Conservation (phyloP, 2,329 filamentous ascomycete genomes). For the Colletotrichum truncatum region DNA sequence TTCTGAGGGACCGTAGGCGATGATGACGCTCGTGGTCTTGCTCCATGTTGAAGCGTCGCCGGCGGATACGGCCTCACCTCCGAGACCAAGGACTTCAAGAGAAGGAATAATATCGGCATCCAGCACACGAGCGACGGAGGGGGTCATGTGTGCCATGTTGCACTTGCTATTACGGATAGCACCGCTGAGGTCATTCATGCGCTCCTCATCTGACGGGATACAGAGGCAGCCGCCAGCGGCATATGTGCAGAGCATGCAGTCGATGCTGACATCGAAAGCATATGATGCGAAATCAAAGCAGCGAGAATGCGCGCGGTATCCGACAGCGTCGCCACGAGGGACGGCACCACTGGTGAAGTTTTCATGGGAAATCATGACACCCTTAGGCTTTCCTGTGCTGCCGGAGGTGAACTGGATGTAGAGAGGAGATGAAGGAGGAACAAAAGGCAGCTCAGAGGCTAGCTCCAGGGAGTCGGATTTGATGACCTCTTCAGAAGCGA, state of each 20-base stretch:
- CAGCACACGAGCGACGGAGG: slow-evolving; percentile 57
- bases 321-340: slow-evolving; percentile 51
- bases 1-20: slow-evolving; percentile 63
- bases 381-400: slow-evolving; percentile 71
- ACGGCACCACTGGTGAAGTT: slow-evolving; percentile 57
- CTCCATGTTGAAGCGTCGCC: slow-evolving; percentile 59
- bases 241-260: slow-evolving; percentile 64
- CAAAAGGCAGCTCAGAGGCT: slow-evolving; percentile 39
- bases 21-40: slow-evolving; percentile 54
- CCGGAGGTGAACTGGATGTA: slow-evolving; percentile 73
- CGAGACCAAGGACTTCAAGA: slow-evolving; percentile 57
- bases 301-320: slow-evolving; percentile 50
- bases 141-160: slow-evolving; percentile 62
- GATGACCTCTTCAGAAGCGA: slow-evolving; percentile 37
- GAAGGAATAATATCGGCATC: slow-evolving; percentile 55
- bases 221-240: slow-evolving; percentile 59
- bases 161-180: slow-evolving; percentile 53
- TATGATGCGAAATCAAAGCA: slow-evolving; percentile 61
- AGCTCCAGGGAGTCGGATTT: slow-evolving; percentile 19
- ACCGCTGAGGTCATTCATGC: slow-evolving; percentile 59
- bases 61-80: slow-evolving; percentile 62
- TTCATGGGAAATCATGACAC: slow-evolving; percentile 61
- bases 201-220: slow-evolving; percentile 62
- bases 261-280: slow-evolving; percentile 64
- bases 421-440: slow-evolving; percentile 53